Conservation (phyloP, 495 filamentous ascomycete species). For the Recurvomyces mirabilis region DNA sequence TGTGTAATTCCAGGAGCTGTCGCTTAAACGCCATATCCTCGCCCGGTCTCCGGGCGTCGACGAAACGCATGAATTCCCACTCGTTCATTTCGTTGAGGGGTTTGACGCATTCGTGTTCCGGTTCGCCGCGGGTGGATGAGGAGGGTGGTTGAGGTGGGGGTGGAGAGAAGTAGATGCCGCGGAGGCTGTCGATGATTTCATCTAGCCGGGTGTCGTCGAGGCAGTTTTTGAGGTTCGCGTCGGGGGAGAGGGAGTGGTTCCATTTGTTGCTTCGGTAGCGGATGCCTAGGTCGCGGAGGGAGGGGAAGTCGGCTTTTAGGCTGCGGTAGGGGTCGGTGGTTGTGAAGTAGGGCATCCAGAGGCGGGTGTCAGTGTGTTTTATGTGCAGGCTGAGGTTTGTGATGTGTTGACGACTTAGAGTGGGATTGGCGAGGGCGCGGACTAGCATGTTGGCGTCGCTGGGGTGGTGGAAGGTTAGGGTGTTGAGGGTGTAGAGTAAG, state of each 20-base stretch:
- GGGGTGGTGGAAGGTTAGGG: slow-evolving; percentile 20
- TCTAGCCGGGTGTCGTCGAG: slow-evolving; percentile 13
- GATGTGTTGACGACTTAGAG: slow-evolving; percentile 12
- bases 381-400: slow-evolving; percentile 26
- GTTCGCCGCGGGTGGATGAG: neutral
- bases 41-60: slow-evolving; percentile 2
- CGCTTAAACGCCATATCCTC: slow-evolving; percentile 15
- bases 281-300: slow-evolving; percentile 26
- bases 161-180: slow-evolving; percentile 7
- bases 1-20: slow-evolving; percentile 13
- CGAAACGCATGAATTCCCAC: slow-evolving; percentile 9
- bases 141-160: neutral
- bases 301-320: slow-evolving; percentile 26
- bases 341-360: slow-evolving; percentile 31
- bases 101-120: neutral
- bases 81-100: slow-evolving; percentile 14
- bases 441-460: slow-evolving; percentile 33
- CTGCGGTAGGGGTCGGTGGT: slow-evolving; percentile 19
- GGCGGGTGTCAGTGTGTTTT: slow-evolving; percentile 24
- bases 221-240: slow-evolving; percentile 16
- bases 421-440: slow-evolving; percentile 15
- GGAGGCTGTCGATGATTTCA: slow-evolving; percentile 15
- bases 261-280: slow-evolving; percentile 22
- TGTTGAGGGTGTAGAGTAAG: slow-evolving; percentile 20
- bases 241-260: slow-evolving; percentile 9